A percentile compares a stretch with the other conserved stretches of the same genome.
phyloP scores from a whole-genome alignment of 1,284 basidiomycete genomes.

The Vanrija sp. region DNA sequence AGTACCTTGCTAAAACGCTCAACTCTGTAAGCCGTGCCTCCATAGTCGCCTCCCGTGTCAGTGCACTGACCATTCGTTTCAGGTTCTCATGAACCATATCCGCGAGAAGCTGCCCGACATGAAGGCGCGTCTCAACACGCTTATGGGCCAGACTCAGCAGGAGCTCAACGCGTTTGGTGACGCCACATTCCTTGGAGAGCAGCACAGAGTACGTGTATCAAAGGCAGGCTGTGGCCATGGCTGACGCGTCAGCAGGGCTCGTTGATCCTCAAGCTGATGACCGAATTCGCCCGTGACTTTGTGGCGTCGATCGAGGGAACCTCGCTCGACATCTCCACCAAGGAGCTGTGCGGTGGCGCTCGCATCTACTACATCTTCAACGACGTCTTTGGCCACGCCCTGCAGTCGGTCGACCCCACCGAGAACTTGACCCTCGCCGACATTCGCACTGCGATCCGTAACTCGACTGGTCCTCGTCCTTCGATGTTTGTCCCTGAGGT shows the following conservation, averaged over 20 bases:
- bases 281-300: conserved; percentile 96
- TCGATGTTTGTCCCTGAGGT: conserved; percentile 96
- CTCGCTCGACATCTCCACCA: conserved; percentile 94
- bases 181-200: conserved; percentile 85
- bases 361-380: conserved; percentile 99
- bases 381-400: conserved; percentile 91
- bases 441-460: conserved; percentile 96
- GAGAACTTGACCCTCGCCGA: conserved; percentile 88
- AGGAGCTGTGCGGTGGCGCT: conserved; percentile 96
- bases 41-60: background rate
- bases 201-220: conserved; percentile 62
- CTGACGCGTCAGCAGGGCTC: conserved; percentile 62
- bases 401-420: conserved; percentile 85
- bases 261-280: conserved; percentile 92
- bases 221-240: background rate
- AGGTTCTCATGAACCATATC: conserved; percentile 97
- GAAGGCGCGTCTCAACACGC: conserved; percentile 96
- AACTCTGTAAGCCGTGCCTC: conserved; percentile 65
- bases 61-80: background rate
- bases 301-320: conserved; percentile 97
- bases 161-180: conserved; percentile 96
- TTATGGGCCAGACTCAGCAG: conserved; percentile 99
- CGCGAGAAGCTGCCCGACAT: conserved; percentile 98
- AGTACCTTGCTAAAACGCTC: conserved; percentile 87
- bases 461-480: conserved; percentile 94